phyloP scores from a whole-genome alignment of 305 asterid species.

The Plantago coronopus region DNA sequence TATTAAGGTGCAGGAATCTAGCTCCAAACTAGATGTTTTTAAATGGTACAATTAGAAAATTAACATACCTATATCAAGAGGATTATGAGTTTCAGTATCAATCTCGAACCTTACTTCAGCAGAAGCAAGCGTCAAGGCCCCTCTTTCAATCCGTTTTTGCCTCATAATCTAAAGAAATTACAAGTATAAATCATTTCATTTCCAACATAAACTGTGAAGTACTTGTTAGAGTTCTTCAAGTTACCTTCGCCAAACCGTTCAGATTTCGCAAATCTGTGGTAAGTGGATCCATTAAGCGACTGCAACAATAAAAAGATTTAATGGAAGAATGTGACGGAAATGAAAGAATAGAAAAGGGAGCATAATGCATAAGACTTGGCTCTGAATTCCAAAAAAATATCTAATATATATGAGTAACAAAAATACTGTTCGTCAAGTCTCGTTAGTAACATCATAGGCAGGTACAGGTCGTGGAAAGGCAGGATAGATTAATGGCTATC shows the following conservation, averaged over 20 bases:
- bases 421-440: too few relatives aligned
- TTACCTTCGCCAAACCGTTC: slow-evolving; percentile 91
- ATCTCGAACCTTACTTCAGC: slow-evolving; percentile 98
- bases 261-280: slow-evolving; percentile 90
- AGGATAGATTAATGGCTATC: background rate
- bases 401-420: background rate
- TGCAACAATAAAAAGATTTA: slow-evolving; percentile 30
- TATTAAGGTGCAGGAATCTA: background rate
- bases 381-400: background rate
- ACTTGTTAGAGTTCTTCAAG: slow-evolving; percentile 10
- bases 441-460: too few relatives aligned
- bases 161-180: slow-evolving; percentile 75
- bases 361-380: slow-evolving; percentile 8
- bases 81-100: slow-evolving; percentile 98
- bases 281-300: slow-evolving; percentile 89
- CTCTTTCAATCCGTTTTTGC: slow-evolving; percentile 93
- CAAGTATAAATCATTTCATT: slow-evolving; percentile 16
- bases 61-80: slow-evolving; percentile 88
- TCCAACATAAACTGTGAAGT: background rate
- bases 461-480: background rate
- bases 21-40: slow-evolving; percentile 1
- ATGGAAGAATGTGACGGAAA: slow-evolving; percentile 11
- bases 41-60: background rate
- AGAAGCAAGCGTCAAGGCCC: slow-evolving; percentile 98
- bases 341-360: slow-evolving; percentile 16